These are phyloP conservation scores for Fusarium sp. DNA, from an alignment of 2,329 filamentous ascomycete species.

Conservation along the genomic window DNA sequence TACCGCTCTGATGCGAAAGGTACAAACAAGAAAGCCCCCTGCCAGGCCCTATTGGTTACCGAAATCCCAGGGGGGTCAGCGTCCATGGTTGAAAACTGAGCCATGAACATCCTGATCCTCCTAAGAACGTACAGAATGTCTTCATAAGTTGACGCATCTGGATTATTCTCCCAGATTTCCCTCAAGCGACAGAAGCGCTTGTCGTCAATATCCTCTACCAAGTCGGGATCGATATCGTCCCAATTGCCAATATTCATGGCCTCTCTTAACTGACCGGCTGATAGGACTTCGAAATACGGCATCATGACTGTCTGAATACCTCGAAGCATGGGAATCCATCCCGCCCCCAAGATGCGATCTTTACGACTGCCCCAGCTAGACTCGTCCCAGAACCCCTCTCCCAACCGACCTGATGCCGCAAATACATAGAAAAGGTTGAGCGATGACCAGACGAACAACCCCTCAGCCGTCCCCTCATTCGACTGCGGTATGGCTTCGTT, in stretches of 20 bases:
- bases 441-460: neutral
- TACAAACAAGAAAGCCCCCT: neutral
- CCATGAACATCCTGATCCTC: neutral
- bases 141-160: neutral
- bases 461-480: fast-evolving
- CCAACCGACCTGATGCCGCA: neutral
- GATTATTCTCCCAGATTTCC: neutral
- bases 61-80: neutral
- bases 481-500: neutral
- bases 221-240: neutral
- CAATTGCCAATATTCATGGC: neutral
- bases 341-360: neutral
- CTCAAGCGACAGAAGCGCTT: neutral
- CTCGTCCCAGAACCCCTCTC: neutral
- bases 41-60: neutral
- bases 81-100: neutral
- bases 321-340: conserved; percentile 3
- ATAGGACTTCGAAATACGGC: neutral
- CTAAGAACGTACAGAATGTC: neutral
- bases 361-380: neutral
- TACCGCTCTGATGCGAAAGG: neutral
- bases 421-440: conserved; percentile 1
- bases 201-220: neutral
- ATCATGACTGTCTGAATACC: neutral
- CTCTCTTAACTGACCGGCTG: neutral